Evolutionary conservation across 768 basidiomycete species (phyloP).

Genomic region (Cystobasidium onofrii): DNA sequence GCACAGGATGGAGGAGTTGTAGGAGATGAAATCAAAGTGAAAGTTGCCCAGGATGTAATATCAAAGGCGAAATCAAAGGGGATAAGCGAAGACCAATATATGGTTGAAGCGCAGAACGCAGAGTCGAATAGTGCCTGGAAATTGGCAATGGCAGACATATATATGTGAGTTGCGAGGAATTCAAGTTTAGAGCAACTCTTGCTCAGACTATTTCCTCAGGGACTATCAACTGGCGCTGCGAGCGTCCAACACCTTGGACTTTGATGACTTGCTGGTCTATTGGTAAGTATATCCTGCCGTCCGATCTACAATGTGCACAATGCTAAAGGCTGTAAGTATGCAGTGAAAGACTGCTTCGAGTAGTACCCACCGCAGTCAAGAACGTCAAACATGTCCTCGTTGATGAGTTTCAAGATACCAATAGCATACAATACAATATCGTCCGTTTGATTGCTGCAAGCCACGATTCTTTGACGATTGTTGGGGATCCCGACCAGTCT

Average conservation of each 20-base stretch:
- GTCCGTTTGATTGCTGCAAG: conserved; percentile 59
- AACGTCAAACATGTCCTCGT: conserved; percentile 67
- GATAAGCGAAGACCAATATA: conserved; percentile 52
- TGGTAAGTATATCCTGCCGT: conserved; percentile 54
- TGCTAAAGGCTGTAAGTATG: neutral
- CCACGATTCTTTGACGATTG: conserved; percentile 57
- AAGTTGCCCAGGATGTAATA: conserved; percentile 55
- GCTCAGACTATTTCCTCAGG: conserved; percentile 48
- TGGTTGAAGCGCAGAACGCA: conserved; percentile 35
- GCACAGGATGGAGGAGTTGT: neutral
- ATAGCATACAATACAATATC: conserved; percentile 68
- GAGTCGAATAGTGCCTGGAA: conserved; percentile 37
- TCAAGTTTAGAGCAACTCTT: conserved; percentile 41
- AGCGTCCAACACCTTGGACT: conserved; percentile 67
- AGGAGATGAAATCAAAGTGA: conserved; percentile 51
- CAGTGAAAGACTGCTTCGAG: conserved; percentile 48
- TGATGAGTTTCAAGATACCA: conserved; percentile 81
- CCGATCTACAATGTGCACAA: neutral
- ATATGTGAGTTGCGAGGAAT: conserved; percentile 30
- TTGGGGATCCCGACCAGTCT: conserved; percentile 86
- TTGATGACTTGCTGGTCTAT: conserved; percentile 71
- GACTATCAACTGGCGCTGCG: conserved; percentile 60
- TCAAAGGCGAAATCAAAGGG: conserved; percentile 65
- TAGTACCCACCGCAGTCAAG: conserved; percentile 50
- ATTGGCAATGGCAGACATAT: conserved; percentile 43